These are phyloP conservation scores for Cryptococcus amylolentus DNA, from an alignment of 1,284 basidiomycete species.

Conservation along the genomic window DNA sequence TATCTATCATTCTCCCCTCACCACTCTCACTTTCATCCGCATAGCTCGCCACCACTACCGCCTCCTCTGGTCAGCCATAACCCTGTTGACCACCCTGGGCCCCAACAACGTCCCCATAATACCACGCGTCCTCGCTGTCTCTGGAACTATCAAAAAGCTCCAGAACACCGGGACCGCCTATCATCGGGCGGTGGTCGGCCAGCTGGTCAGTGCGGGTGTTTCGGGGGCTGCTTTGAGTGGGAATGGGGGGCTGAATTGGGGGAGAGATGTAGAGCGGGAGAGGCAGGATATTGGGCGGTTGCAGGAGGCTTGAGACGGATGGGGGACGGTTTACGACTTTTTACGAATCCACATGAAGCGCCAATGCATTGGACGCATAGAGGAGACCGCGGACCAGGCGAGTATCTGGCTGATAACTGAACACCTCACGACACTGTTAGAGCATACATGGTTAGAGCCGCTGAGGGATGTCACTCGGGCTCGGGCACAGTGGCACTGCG, in stretches of 20 bases:
- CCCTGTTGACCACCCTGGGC: slow-evolving; percentile 24
- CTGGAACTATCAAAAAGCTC: slow-evolving; percentile 46
- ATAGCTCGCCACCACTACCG: slow-evolving; percentile 43
- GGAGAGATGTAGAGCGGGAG: slow-evolving; percentile 13
- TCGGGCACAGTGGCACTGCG: too few relatives aligned
- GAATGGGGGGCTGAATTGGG: background rate
- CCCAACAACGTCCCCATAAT: slow-evolving; percentile 16
- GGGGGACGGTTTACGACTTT: background rate
- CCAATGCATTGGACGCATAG: too few relatives aligned
- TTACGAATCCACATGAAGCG: background rate
- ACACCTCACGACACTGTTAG: background rate
- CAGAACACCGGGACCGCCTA: slow-evolving; percentile 39
- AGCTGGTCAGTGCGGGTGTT: slow-evolving; percentile 19
- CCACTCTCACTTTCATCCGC: slow-evolving; percentile 42
- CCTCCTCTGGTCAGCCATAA: slow-evolving; percentile 30
- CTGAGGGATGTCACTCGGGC: too few relatives aligned
- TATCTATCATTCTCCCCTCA: slow-evolving; percentile 42
- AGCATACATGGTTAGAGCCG: background rate
- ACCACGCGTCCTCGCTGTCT: slow-evolving; percentile 41
- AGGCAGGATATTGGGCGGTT: slow-evolving; percentile 12
- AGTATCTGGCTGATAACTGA: background rate
- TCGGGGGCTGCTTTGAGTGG: background rate
- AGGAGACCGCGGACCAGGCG: too few relatives aligned
- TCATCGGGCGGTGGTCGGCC: slow-evolving; percentile 35
- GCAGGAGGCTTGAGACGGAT: slow-evolving; percentile 5